Evolutionary conservation across 176 grass and related monocot genomes (phyloP).

Genomic region (Alopecurus myosuroides): DNA sequence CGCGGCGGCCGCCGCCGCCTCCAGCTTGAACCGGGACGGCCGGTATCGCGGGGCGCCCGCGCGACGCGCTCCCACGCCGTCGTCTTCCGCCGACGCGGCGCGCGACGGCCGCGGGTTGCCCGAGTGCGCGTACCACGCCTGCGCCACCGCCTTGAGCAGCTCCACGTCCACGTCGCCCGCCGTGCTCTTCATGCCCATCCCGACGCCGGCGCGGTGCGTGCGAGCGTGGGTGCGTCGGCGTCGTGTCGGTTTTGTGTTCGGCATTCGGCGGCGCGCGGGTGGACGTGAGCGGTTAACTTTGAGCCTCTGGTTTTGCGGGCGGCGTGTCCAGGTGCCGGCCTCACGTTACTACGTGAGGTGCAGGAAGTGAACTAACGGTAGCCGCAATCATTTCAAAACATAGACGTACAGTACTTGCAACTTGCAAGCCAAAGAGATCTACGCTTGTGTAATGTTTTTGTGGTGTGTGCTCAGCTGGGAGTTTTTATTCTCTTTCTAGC

Average conservation of each 20-base stretch:
- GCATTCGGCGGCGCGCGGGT: neutral
- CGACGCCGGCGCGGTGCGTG: neutral
- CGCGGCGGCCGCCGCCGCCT: constrained; percentile 31
- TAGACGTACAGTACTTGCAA: neutral
- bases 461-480: neutral
- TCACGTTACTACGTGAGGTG: neutral
- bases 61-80: neutral
- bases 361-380: neutral
- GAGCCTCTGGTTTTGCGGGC: constrained; percentile 1
- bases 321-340: neutral
- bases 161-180: constrained; percentile 33
- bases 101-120: constrained; percentile 36
- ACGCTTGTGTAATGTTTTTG: no score
- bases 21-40: constrained; percentile 78
- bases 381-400: neutral
- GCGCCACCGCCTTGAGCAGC: constrained; percentile 77
- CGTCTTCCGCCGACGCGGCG: neutral
- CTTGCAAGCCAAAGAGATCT: neutral
- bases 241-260: neutral
- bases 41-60: neutral
- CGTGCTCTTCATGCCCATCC: constrained; percentile 34
- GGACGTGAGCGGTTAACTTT: neutral
- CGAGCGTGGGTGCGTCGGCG: neutral
- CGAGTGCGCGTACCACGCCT: constrained; percentile 78
- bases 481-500: no score